Percentiles rank a stretch among this genome's conserved stretches.
phyloP scores from a whole-genome alignment of 257 asterid species.

The Fraxinus pennsylvanica region DNA sequence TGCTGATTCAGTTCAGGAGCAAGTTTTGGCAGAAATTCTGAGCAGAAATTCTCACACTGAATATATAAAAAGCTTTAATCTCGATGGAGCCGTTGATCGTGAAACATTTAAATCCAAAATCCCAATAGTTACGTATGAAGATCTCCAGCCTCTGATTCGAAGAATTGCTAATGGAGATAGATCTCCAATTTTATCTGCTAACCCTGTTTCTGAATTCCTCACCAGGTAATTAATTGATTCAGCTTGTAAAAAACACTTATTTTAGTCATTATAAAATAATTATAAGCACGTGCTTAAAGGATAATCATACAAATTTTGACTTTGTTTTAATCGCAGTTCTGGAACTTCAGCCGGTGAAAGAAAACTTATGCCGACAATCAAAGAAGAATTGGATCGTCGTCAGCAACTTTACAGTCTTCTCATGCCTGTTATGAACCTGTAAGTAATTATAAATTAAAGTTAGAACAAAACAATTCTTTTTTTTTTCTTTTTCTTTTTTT shows the following conservation, averaged over 20 bases:
- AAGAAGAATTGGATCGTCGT: slow-evolving; percentile 92
- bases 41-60: slow-evolving; percentile 71
- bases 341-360: slow-evolving; percentile 99
- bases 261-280: not conserved
- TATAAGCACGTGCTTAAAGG: not conserved
- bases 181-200: slow-evolving; percentile 76
- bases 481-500: not conserved
- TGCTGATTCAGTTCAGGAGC: slow-evolving; percentile 74
- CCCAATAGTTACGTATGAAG: slow-evolving; percentile 85
- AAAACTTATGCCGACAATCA: slow-evolving; percentile 91
- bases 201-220: slow-evolving; percentile 91
- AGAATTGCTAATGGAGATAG: slow-evolving; percentile 93
- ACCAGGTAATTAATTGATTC: slow-evolving; percentile 59
- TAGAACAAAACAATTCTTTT: too few species aligned
- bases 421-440: slow-evolving; percentile 98
- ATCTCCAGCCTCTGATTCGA: slow-evolving; percentile 83
- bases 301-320: not conserved
- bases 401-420: slow-evolving; percentile 96
- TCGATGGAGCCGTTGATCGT: slow-evolving; percentile 68
- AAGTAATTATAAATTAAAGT: slow-evolving; percentile 25
- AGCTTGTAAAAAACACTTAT: not conserved
- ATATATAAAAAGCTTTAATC: slow-evolving; percentile 55
- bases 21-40: slow-evolving; percentile 64
- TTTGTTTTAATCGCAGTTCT: slow-evolving; percentile 40
- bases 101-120: slow-evolving; percentile 63